phyloP scores from a whole-genome alignment of 306 rosid species.

The Prunus mongolica region DNA sequence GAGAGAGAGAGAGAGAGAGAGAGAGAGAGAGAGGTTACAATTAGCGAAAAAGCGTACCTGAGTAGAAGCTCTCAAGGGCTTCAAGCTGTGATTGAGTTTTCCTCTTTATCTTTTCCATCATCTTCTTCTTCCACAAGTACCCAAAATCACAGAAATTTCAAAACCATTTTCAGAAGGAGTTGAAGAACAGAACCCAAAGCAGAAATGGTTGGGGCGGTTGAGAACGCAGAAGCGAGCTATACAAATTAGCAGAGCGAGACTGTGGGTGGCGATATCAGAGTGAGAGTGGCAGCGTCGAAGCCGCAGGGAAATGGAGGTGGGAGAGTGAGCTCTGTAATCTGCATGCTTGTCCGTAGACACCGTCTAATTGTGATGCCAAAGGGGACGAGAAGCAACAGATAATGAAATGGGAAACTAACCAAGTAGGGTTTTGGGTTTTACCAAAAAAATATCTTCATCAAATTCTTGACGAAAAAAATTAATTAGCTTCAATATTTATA shows the following conservation, averaged over 20 bases:
- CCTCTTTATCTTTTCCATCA: slow-evolving; percentile 31
- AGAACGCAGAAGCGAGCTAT: not conserved
- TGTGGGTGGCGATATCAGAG: not conserved
- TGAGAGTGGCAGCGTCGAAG: not conserved
- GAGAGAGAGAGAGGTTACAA: not conserved
- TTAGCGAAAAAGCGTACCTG: slow-evolving; percentile 19
- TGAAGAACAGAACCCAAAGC: not conserved
- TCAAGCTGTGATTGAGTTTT: slow-evolving; percentile 31
- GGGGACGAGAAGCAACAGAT: not conserved
- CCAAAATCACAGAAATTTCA: not conserved
- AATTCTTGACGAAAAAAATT: not conserved
- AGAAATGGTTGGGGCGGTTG: not conserved
- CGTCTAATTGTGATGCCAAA: not conserved
- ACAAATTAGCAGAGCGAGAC: not conserved
- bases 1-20: not conserved
- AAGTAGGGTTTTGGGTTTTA: slow-evolving; percentile 20
- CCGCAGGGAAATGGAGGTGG: not conserved
- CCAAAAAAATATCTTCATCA: slow-evolving; percentile 2
- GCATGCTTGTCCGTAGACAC: slow-evolving; percentile 1
- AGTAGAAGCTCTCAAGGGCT: slow-evolving; percentile 41
- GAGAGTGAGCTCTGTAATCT: slow-evolving; percentile 13
- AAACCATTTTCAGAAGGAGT: not conserved
- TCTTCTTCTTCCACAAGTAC: not conserved
- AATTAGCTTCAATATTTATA: not conserved
- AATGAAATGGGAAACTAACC: slow-evolving; percentile 8